These are phyloP conservation scores for Trichoderma sp. DNA, from an alignment of 2,329 filamentous ascomycete species.

Conservation along the genomic window DNA sequence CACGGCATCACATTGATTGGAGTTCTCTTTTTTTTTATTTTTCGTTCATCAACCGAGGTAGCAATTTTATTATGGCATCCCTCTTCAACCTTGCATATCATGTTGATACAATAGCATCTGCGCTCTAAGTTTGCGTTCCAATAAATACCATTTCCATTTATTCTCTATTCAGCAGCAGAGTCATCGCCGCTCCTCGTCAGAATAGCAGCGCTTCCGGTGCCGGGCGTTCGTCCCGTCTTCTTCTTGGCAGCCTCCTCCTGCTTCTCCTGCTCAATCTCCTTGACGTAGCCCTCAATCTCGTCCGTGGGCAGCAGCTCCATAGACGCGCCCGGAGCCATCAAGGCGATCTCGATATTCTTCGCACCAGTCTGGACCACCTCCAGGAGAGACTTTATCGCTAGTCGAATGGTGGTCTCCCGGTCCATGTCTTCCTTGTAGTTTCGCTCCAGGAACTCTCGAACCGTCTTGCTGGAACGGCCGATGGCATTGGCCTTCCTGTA, in stretches of 20 bases:
- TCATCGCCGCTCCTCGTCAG: constrained; percentile 59
- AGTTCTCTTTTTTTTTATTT: background rate
- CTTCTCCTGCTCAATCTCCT: constrained; percentile 99
- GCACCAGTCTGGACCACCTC: constrained; percentile 98
- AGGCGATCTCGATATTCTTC: constrained; percentile 99
- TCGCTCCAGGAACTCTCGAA: constrained; percentile 95
- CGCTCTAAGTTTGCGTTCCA: constrained; percentile 27
- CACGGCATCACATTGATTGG: constrained; percentile 21
- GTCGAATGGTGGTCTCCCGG: constrained; percentile 88
- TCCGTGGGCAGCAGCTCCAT: constrained; percentile 94
- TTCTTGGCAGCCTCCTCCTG: constrained; percentile 97
- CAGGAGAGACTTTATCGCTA: constrained; percentile 95
- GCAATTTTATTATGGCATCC: constrained; percentile 25
- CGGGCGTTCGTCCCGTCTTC: constrained; percentile 77
- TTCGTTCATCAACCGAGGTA: background rate
- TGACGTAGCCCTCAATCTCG: constrained; percentile 95
- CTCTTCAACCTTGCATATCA: constrained; percentile 31
- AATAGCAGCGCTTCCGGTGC: constrained; percentile 68
- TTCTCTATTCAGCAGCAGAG: constrained; percentile 37
- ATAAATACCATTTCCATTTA: constrained; percentile 22
- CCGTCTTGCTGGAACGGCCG: constrained; percentile 96
- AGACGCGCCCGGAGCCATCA: constrained; percentile 89
- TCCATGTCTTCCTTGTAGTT: constrained; percentile 99
- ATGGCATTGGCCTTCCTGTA: constrained; percentile 98
- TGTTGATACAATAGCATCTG: constrained; percentile 38